Evolutionary conservation across 495 filamentous ascomycete genomes (phyloP).

Genomic region (Oleoguttula mirabilis): DNA sequence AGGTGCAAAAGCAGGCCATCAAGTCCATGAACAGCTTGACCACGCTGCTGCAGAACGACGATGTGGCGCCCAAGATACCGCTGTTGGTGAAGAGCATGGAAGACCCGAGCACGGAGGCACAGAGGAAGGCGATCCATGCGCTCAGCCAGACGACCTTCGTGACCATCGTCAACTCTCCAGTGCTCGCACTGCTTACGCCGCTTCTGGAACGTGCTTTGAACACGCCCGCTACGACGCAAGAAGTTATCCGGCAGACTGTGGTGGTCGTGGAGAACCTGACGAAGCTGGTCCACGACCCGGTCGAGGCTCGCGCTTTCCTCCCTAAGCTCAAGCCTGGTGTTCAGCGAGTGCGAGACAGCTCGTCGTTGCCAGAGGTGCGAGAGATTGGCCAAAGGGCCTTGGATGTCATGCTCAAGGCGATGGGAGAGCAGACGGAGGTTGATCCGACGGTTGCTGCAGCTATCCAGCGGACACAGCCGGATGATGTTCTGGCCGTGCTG

Average conservation of each 20-base stretch:
- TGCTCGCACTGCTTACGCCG: conserved; percentile 91
- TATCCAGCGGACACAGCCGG: conserved; percentile 54
- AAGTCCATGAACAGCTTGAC: conserved; percentile 87
- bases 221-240: conserved; percentile 78
- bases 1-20: conserved; percentile 78
- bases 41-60: conserved; percentile 88
- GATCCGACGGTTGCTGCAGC: conserved; percentile 37
- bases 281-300: conserved; percentile 93
- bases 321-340: conserved; percentile 93
- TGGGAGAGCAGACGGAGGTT: conserved; percentile 51
- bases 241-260: conserved; percentile 88
- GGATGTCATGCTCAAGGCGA: conserved; percentile 84
- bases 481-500: conserved; percentile 65
- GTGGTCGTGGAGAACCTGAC: conserved; percentile 99
- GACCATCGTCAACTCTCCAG: conserved; percentile 91
- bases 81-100: conserved; percentile 92
- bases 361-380: conserved; percentile 88
- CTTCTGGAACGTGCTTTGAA: conserved; percentile 88
- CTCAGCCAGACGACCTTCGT: conserved; percentile 98
- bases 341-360: conserved; percentile 71
- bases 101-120: conserved; percentile 73
- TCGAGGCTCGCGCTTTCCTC: conserved; percentile 90
- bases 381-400: conserved; percentile 75
- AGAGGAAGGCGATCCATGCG: conserved; percentile 92
- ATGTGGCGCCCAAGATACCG: conserved; percentile 85